Base-by-base conservation (phyloP, 1,284 basidiomycete genomes). In the Pseudozyma tsukubaensis region DNA sequence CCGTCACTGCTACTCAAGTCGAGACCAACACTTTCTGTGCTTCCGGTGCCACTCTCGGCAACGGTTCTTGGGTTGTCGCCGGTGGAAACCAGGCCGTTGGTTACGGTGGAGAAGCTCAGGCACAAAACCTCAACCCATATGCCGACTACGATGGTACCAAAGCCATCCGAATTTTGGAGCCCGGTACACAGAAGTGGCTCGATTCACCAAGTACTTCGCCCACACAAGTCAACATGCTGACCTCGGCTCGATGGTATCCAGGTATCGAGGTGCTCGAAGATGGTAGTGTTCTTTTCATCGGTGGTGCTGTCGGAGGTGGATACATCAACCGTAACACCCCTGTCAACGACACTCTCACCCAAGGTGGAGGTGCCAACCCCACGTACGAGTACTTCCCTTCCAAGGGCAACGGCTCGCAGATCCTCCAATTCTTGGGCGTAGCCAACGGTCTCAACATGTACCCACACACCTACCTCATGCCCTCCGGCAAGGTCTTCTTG, bases 11-110 rank as follows among this genome's bases (percentile, higher is more conserved):
- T 12, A 58, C 82, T 8, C 76, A 81, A 32, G 80, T 85, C 12
- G 63, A 64, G 9, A 83, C 84, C 44, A 86, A 86, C 67, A 79
- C 85, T 10, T 86, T 86, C 71, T 86, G 85, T 60, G 85, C 85
- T 3, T 77, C 82, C 12, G 85, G 85, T 13, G 70, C 73, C 10
- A 77, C 74, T 11, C 69, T 85, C n/a, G 83, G 80, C n/a, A 84
- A 85, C 50, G 85, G 85, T 11, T 74, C 79, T 8, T 85, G 83
- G 80, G 49, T 84, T 48, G 84, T 85, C 16, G 80, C 78, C 6
- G 84, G 85, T n/a, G 85, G 85, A 6, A 85, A 85, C 66, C 75
- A 85, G 59, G 83, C 84, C 48, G 76, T 85, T 42, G 72, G 72
- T 1, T 80, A 77, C 42, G 83, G 83, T 55, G 84, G 84, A 37